phyloP scores from a whole-genome alignment of 306 rosid genomes.

The Lagenaria siceraria region DNA sequence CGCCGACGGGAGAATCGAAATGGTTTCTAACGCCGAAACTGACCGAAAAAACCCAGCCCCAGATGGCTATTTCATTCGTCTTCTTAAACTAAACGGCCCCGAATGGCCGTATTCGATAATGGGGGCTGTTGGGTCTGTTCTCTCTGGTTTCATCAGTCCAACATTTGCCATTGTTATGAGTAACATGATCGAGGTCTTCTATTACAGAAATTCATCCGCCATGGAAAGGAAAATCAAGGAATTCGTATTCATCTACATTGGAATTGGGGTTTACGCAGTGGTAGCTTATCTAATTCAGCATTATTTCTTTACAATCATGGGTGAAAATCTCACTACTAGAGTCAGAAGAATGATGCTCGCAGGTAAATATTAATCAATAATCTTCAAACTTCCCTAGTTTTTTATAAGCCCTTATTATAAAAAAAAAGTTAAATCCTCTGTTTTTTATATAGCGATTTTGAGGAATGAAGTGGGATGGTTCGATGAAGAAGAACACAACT shows the following conservation, averaged over 20 bases:
- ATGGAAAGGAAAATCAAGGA: constrained; percentile 95
- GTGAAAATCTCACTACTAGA: constrained; percentile 97
- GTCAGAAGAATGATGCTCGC: constrained; percentile 99
- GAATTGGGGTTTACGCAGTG: constrained; percentile 91
- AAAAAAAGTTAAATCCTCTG: neutral
- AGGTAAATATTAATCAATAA: constrained; percentile 24
- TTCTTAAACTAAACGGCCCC: constrained; percentile 78
- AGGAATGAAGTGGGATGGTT: constrained; percentile 99
- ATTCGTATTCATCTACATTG: constrained; percentile 84
- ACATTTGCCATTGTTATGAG: constrained; percentile 98
- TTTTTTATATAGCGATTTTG: constrained; percentile 41
- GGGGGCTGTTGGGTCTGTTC: constrained; percentile 90
- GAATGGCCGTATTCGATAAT: constrained; percentile 99
- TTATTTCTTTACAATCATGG: constrained; percentile 96
- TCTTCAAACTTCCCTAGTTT: neutral
- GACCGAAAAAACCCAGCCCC: constrained; percentile 87
- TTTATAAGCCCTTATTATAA: neutral
- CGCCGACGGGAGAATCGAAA: constrained; percentile 95
- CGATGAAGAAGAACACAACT: constrained; percentile 97
- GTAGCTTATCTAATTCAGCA: constrained; percentile 93
- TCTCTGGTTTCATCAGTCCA: constrained; percentile 92
- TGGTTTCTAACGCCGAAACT: constrained; percentile 91
- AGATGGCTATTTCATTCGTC: constrained; percentile 58
- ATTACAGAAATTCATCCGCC: constrained; percentile 55
- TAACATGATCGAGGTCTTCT: constrained; percentile 94